Evolutionary conservation across 2,329 filamentous ascomycete genomes (phyloP).

Genomic region (Aspergillus novoparasiticus): DNA sequence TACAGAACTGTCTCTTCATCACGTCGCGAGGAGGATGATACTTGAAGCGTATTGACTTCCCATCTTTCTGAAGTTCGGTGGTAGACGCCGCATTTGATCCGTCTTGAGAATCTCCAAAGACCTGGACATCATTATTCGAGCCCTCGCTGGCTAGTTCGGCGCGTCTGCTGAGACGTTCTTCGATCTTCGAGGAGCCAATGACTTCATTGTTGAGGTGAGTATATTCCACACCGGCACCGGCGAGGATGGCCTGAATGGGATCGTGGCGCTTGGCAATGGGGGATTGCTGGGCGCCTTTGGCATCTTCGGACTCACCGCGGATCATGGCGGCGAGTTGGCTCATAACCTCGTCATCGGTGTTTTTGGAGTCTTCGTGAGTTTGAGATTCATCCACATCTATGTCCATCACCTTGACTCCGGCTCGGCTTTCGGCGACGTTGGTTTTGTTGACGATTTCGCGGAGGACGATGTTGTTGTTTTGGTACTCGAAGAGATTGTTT

Average conservation of each 20-base stretch:
- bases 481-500: constrained; percentile 80
- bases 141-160: constrained; percentile 58
- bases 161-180: constrained; percentile 76
- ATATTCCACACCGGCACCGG: constrained; percentile 86
- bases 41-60: constrained; percentile 54
- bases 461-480: constrained; percentile 76
- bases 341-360: constrained; percentile 68
- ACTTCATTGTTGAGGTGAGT: constrained; percentile 97
- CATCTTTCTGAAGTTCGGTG: constrained; percentile 29
- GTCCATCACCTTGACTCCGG: constrained; percentile 77
- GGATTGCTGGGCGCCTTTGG: constrained; percentile 24
- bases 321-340: constrained; percentile 70
- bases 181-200: constrained; percentile 87
- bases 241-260: constrained; percentile 84
- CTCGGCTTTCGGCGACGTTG: constrained; percentile 90
- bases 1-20: constrained; percentile 80
- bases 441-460: constrained; percentile 98
- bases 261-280: constrained; percentile 59
- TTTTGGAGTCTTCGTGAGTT: constrained; percentile 46
- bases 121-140: constrained; percentile 32
- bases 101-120: constrained; percentile 33
- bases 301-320: constrained; percentile 43
- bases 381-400: constrained; percentile 68
- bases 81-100: constrained; percentile 12
- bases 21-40: constrained; percentile 78